These are phyloP conservation scores for Jaapia argillacea DNA, from an alignment of 768 basidiomycete genomes.

Conservation along the genomic window DNA sequence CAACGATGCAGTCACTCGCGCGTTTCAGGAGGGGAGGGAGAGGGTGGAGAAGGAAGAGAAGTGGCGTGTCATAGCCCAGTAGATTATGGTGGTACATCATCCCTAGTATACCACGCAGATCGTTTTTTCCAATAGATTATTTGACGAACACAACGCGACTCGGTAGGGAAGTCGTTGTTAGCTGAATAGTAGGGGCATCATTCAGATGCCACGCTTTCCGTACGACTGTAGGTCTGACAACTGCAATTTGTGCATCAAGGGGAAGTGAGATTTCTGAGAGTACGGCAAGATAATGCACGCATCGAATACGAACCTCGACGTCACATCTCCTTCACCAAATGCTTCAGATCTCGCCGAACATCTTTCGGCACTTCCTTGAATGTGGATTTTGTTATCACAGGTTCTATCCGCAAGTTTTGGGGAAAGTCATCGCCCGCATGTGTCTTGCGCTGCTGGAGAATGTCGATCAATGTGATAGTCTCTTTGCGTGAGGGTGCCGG, in stretches of 20 bases:
- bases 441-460: conserved; percentile 29
- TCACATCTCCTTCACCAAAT: conserved; percentile 22
- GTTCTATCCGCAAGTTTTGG: conserved; percentile 40
- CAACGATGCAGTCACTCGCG: conserved; percentile 46
- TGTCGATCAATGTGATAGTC: conserved; percentile 26
- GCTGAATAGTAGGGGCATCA: no score
- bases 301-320: neutral
- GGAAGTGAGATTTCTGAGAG: neutral
- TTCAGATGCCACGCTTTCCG: no score
- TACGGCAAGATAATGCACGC: neutral
- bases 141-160: neutral
- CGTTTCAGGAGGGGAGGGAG: conserved; percentile 39
- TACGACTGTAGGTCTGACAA: no score
- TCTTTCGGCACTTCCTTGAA: conserved; percentile 30
- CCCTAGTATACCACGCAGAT: no score
- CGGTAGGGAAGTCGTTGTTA: neutral
- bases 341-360: conserved; percentile 28
- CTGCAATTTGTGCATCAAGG: no score
- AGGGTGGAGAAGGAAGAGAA: conserved; percentile 2
- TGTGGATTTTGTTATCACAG: conserved; percentile 25
- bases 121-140: neutral
- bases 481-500: conserved; percentile 8
- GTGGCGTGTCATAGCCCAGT: neutral
- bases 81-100: neutral
- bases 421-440: conserved; percentile 32